A percentile compares a stretch with the other conserved stretches of the same genome.
Conservation (phyloP, 306 rosid species). For the Acacia crassicarpa region DNA sequence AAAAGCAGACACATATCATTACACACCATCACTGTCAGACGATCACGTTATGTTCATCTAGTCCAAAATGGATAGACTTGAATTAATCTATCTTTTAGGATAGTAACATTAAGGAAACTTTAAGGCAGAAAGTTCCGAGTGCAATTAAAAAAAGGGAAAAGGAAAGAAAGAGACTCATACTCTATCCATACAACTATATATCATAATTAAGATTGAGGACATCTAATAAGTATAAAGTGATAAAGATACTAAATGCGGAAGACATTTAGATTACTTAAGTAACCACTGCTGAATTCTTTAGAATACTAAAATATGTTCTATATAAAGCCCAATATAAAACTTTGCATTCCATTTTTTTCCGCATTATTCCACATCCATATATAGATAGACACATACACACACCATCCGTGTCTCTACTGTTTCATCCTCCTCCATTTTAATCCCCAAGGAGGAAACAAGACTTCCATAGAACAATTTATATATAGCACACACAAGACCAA, state of each 20-base stretch:
- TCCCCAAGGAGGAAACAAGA: neutral
- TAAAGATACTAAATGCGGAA: neutral
- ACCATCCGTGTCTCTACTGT: neutral
- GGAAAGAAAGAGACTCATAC: neutral
- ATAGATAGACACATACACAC: neutral
- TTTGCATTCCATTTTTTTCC: neutral
- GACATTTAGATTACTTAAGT: neutral
- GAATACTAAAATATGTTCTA: constrained; percentile 24
- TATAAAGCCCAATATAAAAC: neutral
- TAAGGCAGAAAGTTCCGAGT: neutral
- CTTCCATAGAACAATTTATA: neutral
- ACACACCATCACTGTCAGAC: constrained; percentile 46
- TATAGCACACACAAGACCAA: neutral
- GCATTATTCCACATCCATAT: neutral
- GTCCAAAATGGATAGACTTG: constrained; percentile 29
- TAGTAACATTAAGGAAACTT: constrained; percentile 15
- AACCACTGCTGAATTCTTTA: neutral
- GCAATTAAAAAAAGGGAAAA: neutral
- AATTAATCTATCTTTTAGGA: constrained; percentile 11
- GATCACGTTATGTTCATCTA: constrained; percentile 36
- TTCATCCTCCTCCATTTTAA: constrained; percentile 16
- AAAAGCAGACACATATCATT: constrained; percentile 34
- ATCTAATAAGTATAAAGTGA: neutral
- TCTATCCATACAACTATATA: neutral
- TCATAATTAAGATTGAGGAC: neutral